Conservation (phyloP, 2,329 filamentous ascomycete genomes). For the Beauveria sp. region DNA sequence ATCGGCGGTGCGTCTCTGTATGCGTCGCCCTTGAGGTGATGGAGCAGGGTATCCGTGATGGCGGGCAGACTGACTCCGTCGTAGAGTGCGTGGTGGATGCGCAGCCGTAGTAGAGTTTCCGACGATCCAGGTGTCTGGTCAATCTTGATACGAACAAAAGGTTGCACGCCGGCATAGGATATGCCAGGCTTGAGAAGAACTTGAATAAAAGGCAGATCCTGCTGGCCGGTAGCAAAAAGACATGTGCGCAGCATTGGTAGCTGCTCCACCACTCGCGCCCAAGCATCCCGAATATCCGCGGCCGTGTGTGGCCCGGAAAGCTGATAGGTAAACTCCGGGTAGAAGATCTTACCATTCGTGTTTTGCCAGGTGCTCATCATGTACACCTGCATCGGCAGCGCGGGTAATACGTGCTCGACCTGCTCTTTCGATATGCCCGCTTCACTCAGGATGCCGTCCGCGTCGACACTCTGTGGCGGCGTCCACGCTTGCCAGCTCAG, state of each 20-base stretch:
- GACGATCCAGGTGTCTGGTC: background rate
- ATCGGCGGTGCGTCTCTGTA: background rate
- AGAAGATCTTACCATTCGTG: conserved; percentile 60
- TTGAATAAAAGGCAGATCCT: conserved; percentile 53
- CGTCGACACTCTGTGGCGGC: conserved; percentile 30
- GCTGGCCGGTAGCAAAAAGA: conserved; percentile 46
- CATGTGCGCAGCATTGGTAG: conserved; percentile 61
- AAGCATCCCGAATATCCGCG: conserved; percentile 45
- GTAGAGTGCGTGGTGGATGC: conserved; percentile 81
- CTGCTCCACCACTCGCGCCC: conserved; percentile 48
- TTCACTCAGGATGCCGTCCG: conserved; percentile 27
- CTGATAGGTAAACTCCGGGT: conserved; percentile 60
- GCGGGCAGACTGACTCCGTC: conserved; percentile 71
- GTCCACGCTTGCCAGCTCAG: conserved; percentile 15
- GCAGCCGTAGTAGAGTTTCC: conserved; percentile 37
- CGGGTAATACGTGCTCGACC: conserved; percentile 55
- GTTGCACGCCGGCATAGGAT: conserved; percentile 10
- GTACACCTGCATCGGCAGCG: conserved; percentile 70
- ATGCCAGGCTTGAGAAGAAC: conserved; percentile 34
- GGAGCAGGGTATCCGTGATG: conserved; percentile 41
- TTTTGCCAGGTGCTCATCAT: conserved; percentile 73
- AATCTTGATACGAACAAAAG: conserved; percentile 18
- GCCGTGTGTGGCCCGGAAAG: conserved; percentile 33
- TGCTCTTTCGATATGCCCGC: conserved; percentile 34
- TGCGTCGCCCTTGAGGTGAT: conserved; percentile 14